These are phyloP conservation scores for Kwoniella shandongensis DNA, from an alignment of 768 basidiomycete genomes.

Conservation along the genomic window DNA sequence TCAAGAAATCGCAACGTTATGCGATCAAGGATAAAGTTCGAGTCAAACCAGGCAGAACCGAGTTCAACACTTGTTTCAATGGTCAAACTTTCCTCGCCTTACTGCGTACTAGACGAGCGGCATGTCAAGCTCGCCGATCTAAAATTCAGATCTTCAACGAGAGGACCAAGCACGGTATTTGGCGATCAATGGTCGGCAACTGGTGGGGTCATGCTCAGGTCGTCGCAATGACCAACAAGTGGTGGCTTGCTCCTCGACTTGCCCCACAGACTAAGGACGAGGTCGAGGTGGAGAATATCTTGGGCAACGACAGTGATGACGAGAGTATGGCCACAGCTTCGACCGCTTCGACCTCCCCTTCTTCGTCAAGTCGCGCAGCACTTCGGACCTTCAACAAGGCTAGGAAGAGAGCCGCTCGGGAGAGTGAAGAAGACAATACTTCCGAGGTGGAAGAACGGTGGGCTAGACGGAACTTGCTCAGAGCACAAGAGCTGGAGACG, in stretches of 20 bases:
- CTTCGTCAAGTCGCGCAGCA: not conserved
- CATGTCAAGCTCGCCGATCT: constrained; percentile 1
- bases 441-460: constrained; percentile 22
- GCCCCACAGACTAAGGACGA: constrained; percentile 4
- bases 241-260: constrained; percentile 13
- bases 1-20: constrained; percentile 1
- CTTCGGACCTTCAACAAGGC: not conserved
- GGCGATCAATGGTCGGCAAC: constrained; percentile 17
- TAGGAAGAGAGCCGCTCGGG: constrained; percentile 1
- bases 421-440: constrained; percentile 6
- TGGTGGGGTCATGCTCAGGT: constrained; percentile 19
- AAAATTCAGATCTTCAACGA: constrained; percentile 3
- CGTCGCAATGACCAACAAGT: constrained; percentile 5
- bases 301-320: not conserved
- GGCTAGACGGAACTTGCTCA: constrained; percentile 21
- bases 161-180: constrained; percentile 2
- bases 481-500: constrained; percentile 8
- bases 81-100: constrained; percentile 13
- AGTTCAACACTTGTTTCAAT: not conserved
- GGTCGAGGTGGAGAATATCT: constrained; percentile 17
- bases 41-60: constrained; percentile 2
- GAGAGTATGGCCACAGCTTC: constrained; percentile 3
- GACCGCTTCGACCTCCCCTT: constrained; percentile 2
- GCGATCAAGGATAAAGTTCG: constrained; percentile 8
- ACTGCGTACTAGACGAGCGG: constrained; percentile 1